These are phyloP conservation scores for Fusarium tuaranense DNA, from an alignment of 2,329 filamentous ascomycete genomes.

Conservation along the genomic window DNA sequence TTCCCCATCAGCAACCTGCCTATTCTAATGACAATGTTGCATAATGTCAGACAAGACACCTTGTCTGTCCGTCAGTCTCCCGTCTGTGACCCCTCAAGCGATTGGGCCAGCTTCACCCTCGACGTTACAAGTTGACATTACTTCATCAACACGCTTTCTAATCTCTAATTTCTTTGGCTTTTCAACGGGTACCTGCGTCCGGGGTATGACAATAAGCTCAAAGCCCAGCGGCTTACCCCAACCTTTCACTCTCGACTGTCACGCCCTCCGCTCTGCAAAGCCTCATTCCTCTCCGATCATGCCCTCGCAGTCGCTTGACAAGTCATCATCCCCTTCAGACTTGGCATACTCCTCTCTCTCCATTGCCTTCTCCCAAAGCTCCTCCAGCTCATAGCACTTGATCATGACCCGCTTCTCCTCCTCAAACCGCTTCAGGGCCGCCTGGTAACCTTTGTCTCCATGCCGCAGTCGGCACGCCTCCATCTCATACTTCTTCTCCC, in stretches of 20 bases:
- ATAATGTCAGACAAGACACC: slow-evolving; percentile 19
- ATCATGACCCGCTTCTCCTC: slow-evolving; percentile 33
- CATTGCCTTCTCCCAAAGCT: slow-evolving; percentile 30
- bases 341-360: neutral
- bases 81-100: slow-evolving; percentile 5
- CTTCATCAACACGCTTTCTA: neutral
- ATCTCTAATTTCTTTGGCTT: neutral
- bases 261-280: neutral
- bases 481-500: slow-evolving; percentile 30
- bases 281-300: slow-evolving; percentile 21
- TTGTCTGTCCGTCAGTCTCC: neutral
- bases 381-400: slow-evolving; percentile 33
- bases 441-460: slow-evolving; percentile 22
- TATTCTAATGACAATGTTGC: slow-evolving; percentile 1
- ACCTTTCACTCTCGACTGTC: neutral
- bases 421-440: slow-evolving; percentile 18
- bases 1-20: slow-evolving; percentile 8
- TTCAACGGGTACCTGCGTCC: slow-evolving; percentile 23
- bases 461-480: slow-evolving; percentile 18
- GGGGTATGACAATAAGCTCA: slow-evolving; percentile 16
- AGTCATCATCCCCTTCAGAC: slow-evolving; percentile 20
- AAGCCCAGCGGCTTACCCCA: neutral
- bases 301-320: slow-evolving; percentile 31
- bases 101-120: neutral
- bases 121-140: neutral